Conservation (phyloP, 768 basidiomycete species). For the Pleurotus citrinopileatus region DNA sequence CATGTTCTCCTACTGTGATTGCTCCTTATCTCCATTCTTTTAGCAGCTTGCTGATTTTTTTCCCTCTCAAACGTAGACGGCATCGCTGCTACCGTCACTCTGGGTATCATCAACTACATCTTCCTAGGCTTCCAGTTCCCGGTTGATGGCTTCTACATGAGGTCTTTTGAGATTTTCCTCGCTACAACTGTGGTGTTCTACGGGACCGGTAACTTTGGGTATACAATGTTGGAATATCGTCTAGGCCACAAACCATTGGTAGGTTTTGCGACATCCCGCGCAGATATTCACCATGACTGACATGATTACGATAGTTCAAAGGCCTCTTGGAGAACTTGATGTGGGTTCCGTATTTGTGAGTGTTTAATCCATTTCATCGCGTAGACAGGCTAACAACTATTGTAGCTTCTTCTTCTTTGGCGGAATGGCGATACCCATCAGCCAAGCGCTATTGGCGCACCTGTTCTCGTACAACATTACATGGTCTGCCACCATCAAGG, state of each 20-base stretch:
- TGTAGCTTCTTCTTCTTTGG: conserved; percentile 77
- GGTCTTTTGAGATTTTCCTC: conserved; percentile 79
- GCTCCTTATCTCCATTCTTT: not conserved
- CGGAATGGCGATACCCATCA: conserved; percentile 68
- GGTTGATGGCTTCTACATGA: conserved; percentile 75
- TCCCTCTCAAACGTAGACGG: conserved; percentile 33
- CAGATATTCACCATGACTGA: conserved; percentile 14
- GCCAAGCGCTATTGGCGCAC: conserved; percentile 67
- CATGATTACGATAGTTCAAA: conserved; percentile 30
- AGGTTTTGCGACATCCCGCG: conserved; percentile 21
- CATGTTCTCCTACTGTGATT: conserved; percentile 54
- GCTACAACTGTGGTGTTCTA: conserved; percentile 77
- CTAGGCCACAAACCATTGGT: conserved; percentile 54
- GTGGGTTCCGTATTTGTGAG: conserved; percentile 77
- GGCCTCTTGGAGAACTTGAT: conserved; percentile 57
- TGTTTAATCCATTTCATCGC: conserved; percentile 19
- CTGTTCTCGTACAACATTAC: conserved; percentile 54
- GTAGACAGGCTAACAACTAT: not conserved
- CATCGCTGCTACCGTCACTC: conserved; percentile 65
- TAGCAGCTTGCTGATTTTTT: not conserved
- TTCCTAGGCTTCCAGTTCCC: conserved; percentile 72
- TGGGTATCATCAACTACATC: conserved; percentile 70
- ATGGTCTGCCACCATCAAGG: conserved; percentile 68
- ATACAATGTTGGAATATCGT: conserved; percentile 70
- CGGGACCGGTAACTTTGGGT: conserved; percentile 70